Evolutionary conservation across 2,329 filamentous ascomycete genomes (phyloP), one percentile per base, ranked within the genome.

Genomic region (Neonectria magnoliae): DNA sequence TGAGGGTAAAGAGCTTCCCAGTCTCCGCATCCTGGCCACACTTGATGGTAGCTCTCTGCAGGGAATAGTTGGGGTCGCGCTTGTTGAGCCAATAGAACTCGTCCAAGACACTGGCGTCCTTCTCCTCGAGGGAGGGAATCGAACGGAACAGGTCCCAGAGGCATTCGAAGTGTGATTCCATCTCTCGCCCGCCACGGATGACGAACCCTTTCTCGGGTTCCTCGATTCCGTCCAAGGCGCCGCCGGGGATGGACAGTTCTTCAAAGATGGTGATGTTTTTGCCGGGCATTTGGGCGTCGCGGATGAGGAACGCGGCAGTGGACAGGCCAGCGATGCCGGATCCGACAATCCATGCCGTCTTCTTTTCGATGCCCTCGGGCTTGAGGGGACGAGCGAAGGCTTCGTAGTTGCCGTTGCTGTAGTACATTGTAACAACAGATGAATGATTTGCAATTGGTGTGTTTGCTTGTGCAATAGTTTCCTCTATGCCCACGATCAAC

Each of bases 81-180:
- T 65, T 76, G 71, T 76, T 76, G 27, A 76, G 71, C 71, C 73
- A 71, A 69, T 76, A 76, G 55, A 76, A 75, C 58, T 76, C 73
- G 60, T 76, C 75, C 16, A 76, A 60, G 33, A 76, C 75, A 25
- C 73, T 76, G 14, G 72, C 73, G 8, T 65, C 64, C 10, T 72
- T 55, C 45, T 68, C 68, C 38, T 76, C 74, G 18, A 76, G 64
- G 13, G 75, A 76, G 2, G 75, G 75, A 22, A 76, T 50, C 6
- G 71, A 75, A 31, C 71, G 73, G 60, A 76, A 76, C 41, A 76
- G 61, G 55, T 76, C 75, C 75, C 67, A 71, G 25, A 71, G 64
- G 36, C 68, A 71, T 31, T 70, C 68, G 9, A 73, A 77, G 41
- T 76, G 76, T 31, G 76, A 70, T 27, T 72, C 71, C 55, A 77